Evolutionary conservation across 345 rosid species (phyloP), one percentile per base, ranked within the genome.

Genomic region (Schrenkiella parvula): DNA sequence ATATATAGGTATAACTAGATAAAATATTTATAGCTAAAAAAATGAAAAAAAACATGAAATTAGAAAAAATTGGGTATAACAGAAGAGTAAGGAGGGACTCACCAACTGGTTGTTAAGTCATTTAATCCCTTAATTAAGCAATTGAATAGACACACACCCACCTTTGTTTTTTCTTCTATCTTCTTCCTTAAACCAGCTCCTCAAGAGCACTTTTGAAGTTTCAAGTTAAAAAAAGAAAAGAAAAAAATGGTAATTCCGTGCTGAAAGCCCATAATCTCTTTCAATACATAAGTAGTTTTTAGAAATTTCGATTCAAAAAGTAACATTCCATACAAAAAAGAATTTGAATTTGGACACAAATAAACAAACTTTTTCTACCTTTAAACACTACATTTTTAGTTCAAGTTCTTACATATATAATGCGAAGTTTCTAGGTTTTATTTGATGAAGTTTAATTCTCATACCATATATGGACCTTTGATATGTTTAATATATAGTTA

Each of bases 61-160:
- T 61, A 25, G 56, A 52, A 53, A 38, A 25, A 53, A 77, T 42
- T 39, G 76, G 77, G 67, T 55, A 56, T 65, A 64, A 71, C 72
- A 58, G 72, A 56, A 56, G 68, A 58, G 64, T 59, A 58, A 57
- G 70, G 51, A 75, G 57, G 51, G 51, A 75, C 29, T 68, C 69
- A 86, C 93, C 93, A 75, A 88, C 90, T 83, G 89, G 90, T 86
- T 8, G 93, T 86, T 84, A 86, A 82, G 83, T 52, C 70, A 70
- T 80, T 79, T 79, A 84, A 81, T 77, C 83, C 79, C 74, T 76
- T 77, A 77, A 75, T 84, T 85, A 84, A 84, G 89, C 85, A 84
- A 88, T 67, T 54, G 81, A 78, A 69, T 65, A 63, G 75, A 67
- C 80, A 68, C 85, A 55, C 81, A 50, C 76, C 59, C 48, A 41